Percentiles rank a stretch among this genome's conserved stretches.
Evolutionary conservation across 345 rosid genomes (phyloP).

Genomic region (Eucalyptus dawsonii): DNA sequence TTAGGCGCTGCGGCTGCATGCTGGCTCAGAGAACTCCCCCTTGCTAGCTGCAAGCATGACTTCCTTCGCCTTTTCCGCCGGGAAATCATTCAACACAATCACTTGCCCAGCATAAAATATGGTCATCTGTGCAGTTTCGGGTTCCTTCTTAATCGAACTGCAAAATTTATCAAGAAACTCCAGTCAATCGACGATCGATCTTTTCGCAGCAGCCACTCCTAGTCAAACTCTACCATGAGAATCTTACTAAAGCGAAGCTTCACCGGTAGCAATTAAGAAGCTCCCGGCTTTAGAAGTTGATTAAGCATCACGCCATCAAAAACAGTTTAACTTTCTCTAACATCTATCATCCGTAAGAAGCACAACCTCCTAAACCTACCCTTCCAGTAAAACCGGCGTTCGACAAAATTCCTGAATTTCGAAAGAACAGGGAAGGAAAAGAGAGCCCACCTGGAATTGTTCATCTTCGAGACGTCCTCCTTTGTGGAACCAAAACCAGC

Average conservation of each 20-base stretch:
- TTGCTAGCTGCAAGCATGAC: slow-evolving; percentile 48
- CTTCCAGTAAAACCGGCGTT: background rate
- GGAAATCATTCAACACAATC: slow-evolving; percentile 53
- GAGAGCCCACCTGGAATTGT: slow-evolving; percentile 21
- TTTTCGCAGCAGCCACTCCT: background rate
- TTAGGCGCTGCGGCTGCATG: background rate
- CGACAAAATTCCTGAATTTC: background rate
- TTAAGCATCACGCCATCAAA: background rate
- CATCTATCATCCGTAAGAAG: background rate
- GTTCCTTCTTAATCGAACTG: slow-evolving; percentile 5
- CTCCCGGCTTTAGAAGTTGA: background rate
- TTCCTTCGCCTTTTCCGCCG: slow-evolving; percentile 70
- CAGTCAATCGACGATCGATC: background rate
- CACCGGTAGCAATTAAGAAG: background rate
- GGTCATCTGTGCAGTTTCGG: slow-evolving; percentile 61
- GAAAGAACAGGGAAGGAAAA: background rate
- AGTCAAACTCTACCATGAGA: background rate
- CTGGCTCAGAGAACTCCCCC: slow-evolving; percentile 17
- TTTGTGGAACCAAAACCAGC: background rate
- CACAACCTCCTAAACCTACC: background rate
- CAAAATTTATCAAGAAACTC: background rate
- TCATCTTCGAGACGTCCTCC: slow-evolving; percentile 18
- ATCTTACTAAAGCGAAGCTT: background rate
- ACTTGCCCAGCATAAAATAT: slow-evolving; percentile 78
- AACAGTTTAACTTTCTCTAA: background rate